Evolutionary conservation across 495 filamentous ascomycete species (phyloP), one percentile per base, ranked within the genome.

Genomic region (Darksidea phi): DNA sequence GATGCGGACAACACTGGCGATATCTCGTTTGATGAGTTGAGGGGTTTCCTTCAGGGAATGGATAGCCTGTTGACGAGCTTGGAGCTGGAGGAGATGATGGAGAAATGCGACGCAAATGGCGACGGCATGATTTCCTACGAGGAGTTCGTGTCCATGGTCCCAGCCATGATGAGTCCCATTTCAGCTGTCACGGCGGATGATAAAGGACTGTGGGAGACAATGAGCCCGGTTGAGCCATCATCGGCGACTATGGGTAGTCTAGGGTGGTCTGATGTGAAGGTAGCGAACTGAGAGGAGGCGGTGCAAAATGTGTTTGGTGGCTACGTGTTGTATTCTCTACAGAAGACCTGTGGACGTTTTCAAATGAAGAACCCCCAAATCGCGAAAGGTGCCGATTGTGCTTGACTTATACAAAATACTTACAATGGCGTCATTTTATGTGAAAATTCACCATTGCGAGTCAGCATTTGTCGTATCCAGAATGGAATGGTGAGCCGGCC

Each of bases 111-210:
- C 43, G 45, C 37, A 1, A 26, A 60, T 52, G 34, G 34, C 11
- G 41, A 60, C 28, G 57, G 57, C 23, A 25, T 45, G 20, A 53
- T 60, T 18, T 60, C 57, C 1, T 52, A 52, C 21, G 57, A 60
- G 57, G 57, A 60, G 48, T 60, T 60, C 18, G 48, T 60, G 47
- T 7, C 47, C 21, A 60, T 60, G 47, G 48, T 60, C 17, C 57
- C 57, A 12, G 23, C 38, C 5, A 20, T 47, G 48, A 26, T 57
- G 54, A 57, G 26, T 20, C 42, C 54, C 1, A 38, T 21, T 1
- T 32, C 28, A 32, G 28, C 28, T 32, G 17, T 25, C 5, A 6
- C 6, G 1, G 24, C 15, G 10, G 42, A 12, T 8, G 42, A 57
- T 34, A 18, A 42, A 17, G 48, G 54, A 15, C 26, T 57, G 42